These are phyloP conservation scores for Psilocybe azurescens DNA, from an alignment of 768 basidiomycete species.

Conservation along the genomic window DNA sequence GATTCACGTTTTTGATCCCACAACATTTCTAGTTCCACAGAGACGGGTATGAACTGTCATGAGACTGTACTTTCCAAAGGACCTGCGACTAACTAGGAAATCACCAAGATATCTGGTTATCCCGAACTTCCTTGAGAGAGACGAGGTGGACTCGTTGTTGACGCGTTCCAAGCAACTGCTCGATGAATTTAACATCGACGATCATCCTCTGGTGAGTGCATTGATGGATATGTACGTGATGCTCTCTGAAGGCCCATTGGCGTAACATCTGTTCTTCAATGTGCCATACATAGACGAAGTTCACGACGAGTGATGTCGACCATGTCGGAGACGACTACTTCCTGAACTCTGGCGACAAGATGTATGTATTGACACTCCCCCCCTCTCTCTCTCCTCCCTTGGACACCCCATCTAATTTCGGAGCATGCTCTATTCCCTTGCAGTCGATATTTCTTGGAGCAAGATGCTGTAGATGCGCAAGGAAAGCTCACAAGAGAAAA, in stretches of 20 bases:
- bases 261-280: too few relatives aligned
- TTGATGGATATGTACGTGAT: neutral
- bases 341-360: conserved; percentile 90
- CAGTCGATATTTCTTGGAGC: conserved; percentile 90
- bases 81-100: neutral
- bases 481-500: conserved; percentile 78
- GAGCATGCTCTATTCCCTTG: neutral
- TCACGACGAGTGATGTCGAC: conserved; percentile 78
- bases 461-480: conserved; percentile 74
- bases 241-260: too few relatives aligned
- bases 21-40: conserved; percentile 30
- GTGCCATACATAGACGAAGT: conserved; percentile 69
- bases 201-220: conserved; percentile 76
- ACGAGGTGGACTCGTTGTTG: conserved; percentile 67
- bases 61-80: neutral
- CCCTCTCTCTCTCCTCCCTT: neutral
- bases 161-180: conserved; percentile 76
- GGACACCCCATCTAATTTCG: neutral
- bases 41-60: conserved; percentile 31
- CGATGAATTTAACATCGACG: conserved; percentile 74
- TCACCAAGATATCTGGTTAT: conserved; percentile 75
- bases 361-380: conserved; percentile 40
- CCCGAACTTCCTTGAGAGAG: conserved; percentile 68
- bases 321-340: conserved; percentile 96
- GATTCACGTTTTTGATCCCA: neutral